phyloP scores from a whole-genome alignment of 2,329 filamentous ascomycete genomes.

The Drechmeria coniospora region DNA sequence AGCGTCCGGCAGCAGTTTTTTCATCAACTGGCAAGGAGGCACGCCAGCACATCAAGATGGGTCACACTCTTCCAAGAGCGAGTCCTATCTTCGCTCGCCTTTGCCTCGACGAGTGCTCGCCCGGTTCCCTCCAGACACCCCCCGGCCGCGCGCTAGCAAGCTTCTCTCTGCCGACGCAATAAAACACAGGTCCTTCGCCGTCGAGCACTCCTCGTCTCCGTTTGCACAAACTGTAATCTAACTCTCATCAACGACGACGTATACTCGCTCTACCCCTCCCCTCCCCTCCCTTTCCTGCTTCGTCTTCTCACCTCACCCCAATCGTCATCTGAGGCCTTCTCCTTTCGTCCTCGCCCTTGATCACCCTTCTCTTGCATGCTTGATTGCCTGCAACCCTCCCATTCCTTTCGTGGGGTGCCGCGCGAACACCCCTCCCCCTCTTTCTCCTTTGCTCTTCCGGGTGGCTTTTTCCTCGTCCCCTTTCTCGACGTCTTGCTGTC shows the following conservation, averaged over 20 bases:
- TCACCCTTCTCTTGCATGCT: too few relatives aligned
- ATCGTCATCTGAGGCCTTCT: not conserved
- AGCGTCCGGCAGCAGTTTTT: slow-evolving; percentile 40
- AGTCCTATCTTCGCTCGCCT: slow-evolving; percentile 52
- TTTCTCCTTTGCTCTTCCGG: too few relatives aligned
- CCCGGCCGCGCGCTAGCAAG: slow-evolving; percentile 33
- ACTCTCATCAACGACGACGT: not conserved
- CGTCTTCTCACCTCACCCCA: too few relatives aligned
- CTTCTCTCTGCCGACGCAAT: slow-evolving; percentile 32
- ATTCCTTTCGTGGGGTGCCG: too few relatives aligned
- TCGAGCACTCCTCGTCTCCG: too few relatives aligned
- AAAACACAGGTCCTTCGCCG: slow-evolving; percentile 48
- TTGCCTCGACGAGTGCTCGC: slow-evolving; percentile 24
- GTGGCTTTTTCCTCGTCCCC: too few relatives aligned
- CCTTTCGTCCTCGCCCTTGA: not conserved
- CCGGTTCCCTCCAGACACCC: slow-evolving; percentile 25
- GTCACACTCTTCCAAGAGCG: slow-evolving; percentile 46
- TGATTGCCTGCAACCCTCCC: too few relatives aligned
- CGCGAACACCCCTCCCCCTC: too few relatives aligned
- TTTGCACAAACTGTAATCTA: too few relatives aligned
- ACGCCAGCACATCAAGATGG: slow-evolving; percentile 85
- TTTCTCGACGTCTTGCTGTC: too few relatives aligned
- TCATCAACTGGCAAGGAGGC: slow-evolving; percentile 64
- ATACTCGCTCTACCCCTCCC: too few relatives aligned
- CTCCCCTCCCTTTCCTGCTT: not conserved